Evolutionary conservation across 2,329 filamentous ascomycete species (phyloP).

Genomic region (Xylariomycetidae sp.): DNA sequence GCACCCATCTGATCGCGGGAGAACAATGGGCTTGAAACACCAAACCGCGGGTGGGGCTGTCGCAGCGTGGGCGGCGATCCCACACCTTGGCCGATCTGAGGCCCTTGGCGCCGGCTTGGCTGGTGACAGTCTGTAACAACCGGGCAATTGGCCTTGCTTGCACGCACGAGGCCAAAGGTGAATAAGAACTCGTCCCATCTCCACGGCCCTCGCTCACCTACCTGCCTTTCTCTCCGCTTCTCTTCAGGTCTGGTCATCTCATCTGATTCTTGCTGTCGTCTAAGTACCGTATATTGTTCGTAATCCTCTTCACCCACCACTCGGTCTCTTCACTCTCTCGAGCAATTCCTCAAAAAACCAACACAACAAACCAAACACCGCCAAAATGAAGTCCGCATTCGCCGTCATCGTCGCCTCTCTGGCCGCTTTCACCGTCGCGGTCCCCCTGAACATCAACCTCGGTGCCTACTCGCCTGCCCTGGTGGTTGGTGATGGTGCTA

Average conservation of each 20-base stretch:
- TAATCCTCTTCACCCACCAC: neutral
- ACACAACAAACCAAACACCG: neutral
- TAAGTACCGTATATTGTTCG: neutral
- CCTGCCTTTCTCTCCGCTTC: constrained; percentile 6
- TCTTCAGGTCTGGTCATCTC: constrained; percentile 13
- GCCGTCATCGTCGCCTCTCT: constrained; percentile 24
- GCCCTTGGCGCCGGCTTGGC: constrained; percentile 18
- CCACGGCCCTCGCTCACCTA: constrained; percentile 1
- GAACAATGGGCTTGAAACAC: too few relatives aligned
- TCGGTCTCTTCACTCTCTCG: neutral
- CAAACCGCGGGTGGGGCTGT: too few relatives aligned
- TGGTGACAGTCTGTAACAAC: constrained; percentile 6
- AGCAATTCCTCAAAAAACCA: too few relatives aligned
- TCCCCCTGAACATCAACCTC: constrained; percentile 30
- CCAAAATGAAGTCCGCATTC: constrained; percentile 21
- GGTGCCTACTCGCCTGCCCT: constrained; percentile 30
- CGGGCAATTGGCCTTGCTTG: neutral
- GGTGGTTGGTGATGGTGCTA: constrained; percentile 38
- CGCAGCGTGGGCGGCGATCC: constrained; percentile 10
- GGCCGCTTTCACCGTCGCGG: constrained; percentile 21
- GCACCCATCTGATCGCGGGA: too few relatives aligned
- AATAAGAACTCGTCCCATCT: constrained; percentile 1
- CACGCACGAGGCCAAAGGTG: neutral
- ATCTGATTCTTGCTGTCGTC: too few relatives aligned
- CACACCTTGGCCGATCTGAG: constrained; percentile 21